Base-by-base conservation (phyloP, 768 basidiomycete species). In the Russula vinacea region DNA sequence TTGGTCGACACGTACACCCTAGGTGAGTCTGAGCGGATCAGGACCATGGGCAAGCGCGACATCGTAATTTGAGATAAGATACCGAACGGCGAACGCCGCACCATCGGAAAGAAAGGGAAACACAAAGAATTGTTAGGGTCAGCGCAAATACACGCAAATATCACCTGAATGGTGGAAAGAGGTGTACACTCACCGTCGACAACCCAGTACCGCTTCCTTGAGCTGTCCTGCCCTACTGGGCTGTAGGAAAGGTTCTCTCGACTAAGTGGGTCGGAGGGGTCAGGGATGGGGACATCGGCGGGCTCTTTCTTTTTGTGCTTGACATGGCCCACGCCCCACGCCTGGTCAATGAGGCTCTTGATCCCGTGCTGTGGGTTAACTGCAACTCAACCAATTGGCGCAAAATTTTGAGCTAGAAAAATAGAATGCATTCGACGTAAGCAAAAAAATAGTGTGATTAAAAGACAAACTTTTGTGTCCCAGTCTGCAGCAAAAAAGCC, bases 331-430 rank as follows among this genome's bases (percentile, higher is more conserved):
- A 91, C 88, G 71, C 90, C 90, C 90, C 92, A 92, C 56, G 90
- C 90, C 73, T 84, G 85, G 81, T 93, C 90, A 74, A 93, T 88
- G 57, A 78, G 78, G 56, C 75, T 78, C 75, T 90, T 90, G 72
- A 92, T 82, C 58, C 84, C 37, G 78, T 73, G 66, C 83, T 83
- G 71, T 92, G 87, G 52, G 78, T 76, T 3, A 94, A 81, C 71
- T 93, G 92, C 71, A 93, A 78, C 74, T 94, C 92, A 67, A 94
- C 90, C 26, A 94, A 82, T 70, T 92, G 85, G 37, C 92, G 87
- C 64, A 94, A 78, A 63, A 94, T 83, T 76, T 84, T 86, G 75
- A 94, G 84, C 92, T 94, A 70, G 62, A 66, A 66, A 58, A 62
- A 58, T 57, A 42, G 19, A 49, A 22, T 11, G 24, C 9, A 33